A percentile compares a stretch with the other conserved stretches of the same genome.
phyloP scores from a whole-genome alignment of 345 rosid genomes.

The Salix arbutifolia region DNA sequence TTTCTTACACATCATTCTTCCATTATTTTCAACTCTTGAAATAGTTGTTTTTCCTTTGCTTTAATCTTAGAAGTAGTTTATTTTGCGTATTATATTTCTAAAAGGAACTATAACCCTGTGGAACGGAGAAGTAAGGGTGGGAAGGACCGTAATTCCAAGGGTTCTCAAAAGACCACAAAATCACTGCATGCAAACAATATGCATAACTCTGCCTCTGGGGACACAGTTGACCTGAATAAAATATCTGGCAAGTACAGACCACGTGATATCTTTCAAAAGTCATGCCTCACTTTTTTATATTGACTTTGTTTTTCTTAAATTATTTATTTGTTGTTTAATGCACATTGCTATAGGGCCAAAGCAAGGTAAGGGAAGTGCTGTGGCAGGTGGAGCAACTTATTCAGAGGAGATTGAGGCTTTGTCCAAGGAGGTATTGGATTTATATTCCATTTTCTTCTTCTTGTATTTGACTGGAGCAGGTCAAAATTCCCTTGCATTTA shows the following conservation, averaged over 20 bases:
- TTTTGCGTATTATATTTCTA: conserved; percentile 2
- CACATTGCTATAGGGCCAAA: conserved; percentile 45
- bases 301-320: not conserved
- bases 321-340: conserved; percentile 4
- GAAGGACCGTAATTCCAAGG: conserved; percentile 50
- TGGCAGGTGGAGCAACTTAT: conserved; percentile 39
- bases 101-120: conserved; percentile 85
- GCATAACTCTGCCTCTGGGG: conserved; percentile 38
- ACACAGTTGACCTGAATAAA: conserved; percentile 27
- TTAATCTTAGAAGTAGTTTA: not conserved
- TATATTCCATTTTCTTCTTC: conserved; percentile 4
- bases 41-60: not conserved
- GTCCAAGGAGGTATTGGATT: conserved; percentile 68
- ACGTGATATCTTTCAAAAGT: not conserved
- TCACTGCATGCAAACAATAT: conserved; percentile 68
- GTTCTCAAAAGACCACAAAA: conserved; percentile 57
- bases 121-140: conserved; percentile 82
- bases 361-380: conserved; percentile 42
- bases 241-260: conserved; percentile 32
- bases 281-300: not conserved
- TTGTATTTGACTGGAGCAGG: not conserved
- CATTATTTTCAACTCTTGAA: not conserved
- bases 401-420: conserved; percentile 52
- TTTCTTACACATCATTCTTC: not conserved
- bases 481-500: conserved; percentile 1